These are phyloP conservation scores for Polychaeton citri DNA, from an alignment of 2,329 filamentous ascomycete genomes.

Conservation along the genomic window DNA sequence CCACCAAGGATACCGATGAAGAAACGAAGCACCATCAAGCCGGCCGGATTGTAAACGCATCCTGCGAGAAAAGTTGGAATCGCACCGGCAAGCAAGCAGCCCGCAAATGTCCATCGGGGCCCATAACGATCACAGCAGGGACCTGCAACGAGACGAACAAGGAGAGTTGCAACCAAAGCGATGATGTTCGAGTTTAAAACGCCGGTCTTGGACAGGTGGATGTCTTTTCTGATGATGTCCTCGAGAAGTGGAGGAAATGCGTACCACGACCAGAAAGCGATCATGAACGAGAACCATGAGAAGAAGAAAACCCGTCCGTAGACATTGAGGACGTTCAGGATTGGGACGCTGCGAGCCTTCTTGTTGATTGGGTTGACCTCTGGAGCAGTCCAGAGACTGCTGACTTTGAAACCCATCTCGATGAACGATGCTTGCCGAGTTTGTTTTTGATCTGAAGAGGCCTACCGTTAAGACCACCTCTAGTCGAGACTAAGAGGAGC, in stretches of 20 bases:
- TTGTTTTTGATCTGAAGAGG: too few relatives aligned
- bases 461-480: constrained; percentile 8
- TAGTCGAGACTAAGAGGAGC: constrained; percentile 2
- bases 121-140: constrained; percentile 79
- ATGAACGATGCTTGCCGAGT: too few relatives aligned
- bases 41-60: constrained; percentile 52
- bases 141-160: constrained; percentile 66
- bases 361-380: constrained; percentile 72
- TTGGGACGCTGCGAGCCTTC: constrained; percentile 68
- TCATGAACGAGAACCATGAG: constrained; percentile 74
- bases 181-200: constrained; percentile 86
- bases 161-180: constrained; percentile 58
- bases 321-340: constrained; percentile 62
- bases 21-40: constrained; percentile 62
- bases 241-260: constrained; percentile 74
- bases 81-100: constrained; percentile 61
- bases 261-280: constrained; percentile 83
- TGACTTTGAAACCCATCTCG: neutral
- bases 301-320: constrained; percentile 88
- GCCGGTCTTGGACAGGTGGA: constrained; percentile 49
- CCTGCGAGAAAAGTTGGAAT: constrained; percentile 75
- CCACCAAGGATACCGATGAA: constrained; percentile 70
- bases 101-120: constrained; percentile 65
- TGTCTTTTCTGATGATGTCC: constrained; percentile 66
- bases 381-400: constrained; percentile 39